phyloP scores from a whole-genome alignment of 768 basidiomycete genomes.

The Panaeolus cyanescens region DNA sequence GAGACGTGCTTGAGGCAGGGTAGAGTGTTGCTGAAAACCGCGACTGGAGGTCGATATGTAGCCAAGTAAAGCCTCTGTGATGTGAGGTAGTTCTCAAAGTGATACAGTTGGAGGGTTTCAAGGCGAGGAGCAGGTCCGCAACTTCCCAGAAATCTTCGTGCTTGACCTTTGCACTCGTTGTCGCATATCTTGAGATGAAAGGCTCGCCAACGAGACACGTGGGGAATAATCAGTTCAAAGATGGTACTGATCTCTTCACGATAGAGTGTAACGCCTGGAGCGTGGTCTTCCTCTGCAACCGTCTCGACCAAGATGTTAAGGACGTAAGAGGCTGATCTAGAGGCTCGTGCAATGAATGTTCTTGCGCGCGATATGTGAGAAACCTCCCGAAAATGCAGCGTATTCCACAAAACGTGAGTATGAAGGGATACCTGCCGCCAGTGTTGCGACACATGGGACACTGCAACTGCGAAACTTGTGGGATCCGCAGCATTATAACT shows the following conservation, averaged over 20 bases:
- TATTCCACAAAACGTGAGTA: slow-evolving; percentile 56
- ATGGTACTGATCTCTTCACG: slow-evolving; percentile 48
- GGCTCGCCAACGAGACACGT: slow-evolving; percentile 57
- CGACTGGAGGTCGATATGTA: slow-evolving; percentile 60
- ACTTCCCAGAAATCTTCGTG: slow-evolving; percentile 48
- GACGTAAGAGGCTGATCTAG: slow-evolving; percentile 23
- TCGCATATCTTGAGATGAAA: slow-evolving; percentile 62
- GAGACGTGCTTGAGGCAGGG: slow-evolving; percentile 57
- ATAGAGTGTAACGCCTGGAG: slow-evolving; percentile 52
- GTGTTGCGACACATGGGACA: slow-evolving; percentile 58
- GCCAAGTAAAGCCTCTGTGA: slow-evolving; percentile 53
- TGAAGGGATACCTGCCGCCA: slow-evolving; percentile 59
- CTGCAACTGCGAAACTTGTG: slow-evolving; percentile 52
- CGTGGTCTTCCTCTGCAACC: slow-evolving; percentile 49
- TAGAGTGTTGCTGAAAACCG: slow-evolving; percentile 53
- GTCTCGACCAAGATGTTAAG: slow-evolving; percentile 63
- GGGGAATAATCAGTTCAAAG: slow-evolving; percentile 44
- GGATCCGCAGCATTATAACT: slow-evolving; percentile 40
- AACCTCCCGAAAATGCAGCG: slow-evolving; percentile 53
- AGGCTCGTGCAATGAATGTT: slow-evolving; percentile 43
- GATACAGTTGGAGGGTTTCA: slow-evolving; percentile 63
- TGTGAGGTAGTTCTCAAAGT: slow-evolving; percentile 59
- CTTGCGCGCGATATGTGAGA: slow-evolving; percentile 50
- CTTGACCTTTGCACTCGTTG: slow-evolving; percentile 56
- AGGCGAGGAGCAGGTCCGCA: slow-evolving; percentile 58